phyloP scores from a whole-genome alignment of 2,329 filamentous ascomycete genomes.

The Ophiostoma sp. region DNA sequence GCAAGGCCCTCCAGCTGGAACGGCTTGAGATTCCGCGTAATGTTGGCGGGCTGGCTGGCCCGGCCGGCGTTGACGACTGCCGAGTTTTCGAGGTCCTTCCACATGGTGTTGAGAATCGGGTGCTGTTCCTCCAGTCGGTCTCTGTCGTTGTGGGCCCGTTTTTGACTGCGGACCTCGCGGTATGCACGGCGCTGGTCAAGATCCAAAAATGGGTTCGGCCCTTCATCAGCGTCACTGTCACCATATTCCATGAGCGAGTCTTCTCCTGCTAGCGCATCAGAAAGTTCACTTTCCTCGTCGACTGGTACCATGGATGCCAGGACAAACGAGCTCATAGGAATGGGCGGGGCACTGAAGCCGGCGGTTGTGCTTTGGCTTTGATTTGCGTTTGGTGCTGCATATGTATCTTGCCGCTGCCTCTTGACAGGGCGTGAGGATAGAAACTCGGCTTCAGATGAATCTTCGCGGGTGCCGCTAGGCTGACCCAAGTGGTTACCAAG shows the following conservation, averaged over 20 bases:
- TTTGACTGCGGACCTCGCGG: slow-evolving; percentile 28
- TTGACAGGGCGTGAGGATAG: not conserved
- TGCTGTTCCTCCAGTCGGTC: slow-evolving; percentile 68
- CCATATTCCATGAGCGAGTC: not conserved
- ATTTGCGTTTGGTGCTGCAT: not conserved
- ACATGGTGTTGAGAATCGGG: slow-evolving; percentile 77
- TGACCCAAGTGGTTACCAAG: not conserved
- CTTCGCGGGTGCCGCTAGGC: not conserved
- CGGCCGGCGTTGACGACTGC: slow-evolving; percentile 58
- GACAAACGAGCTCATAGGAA: not conserved
- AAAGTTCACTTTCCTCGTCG: not conserved
- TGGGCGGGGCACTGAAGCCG: not conserved
- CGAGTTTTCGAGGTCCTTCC: slow-evolving; percentile 65
- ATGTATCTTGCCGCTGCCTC: not conserved
- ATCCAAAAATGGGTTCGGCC: not conserved
- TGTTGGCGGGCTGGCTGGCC: slow-evolving; percentile 67
- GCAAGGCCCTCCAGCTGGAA: slow-evolving; percentile 91
- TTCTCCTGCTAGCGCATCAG: not conserved
- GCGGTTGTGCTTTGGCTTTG: not conserved
- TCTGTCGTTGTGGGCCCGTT: slow-evolving; percentile 47
- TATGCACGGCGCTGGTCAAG: slow-evolving; percentile 36
- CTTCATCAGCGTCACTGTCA: not conserved
- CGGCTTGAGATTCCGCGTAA: slow-evolving; percentile 78
- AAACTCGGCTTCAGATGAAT: slow-evolving; percentile 10
- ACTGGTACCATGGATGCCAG: not conserved